These are phyloP conservation scores for Colletotrichum tanaceti DNA, from an alignment of 2,329 filamentous ascomycete genomes.

Conservation along the genomic window DNA sequence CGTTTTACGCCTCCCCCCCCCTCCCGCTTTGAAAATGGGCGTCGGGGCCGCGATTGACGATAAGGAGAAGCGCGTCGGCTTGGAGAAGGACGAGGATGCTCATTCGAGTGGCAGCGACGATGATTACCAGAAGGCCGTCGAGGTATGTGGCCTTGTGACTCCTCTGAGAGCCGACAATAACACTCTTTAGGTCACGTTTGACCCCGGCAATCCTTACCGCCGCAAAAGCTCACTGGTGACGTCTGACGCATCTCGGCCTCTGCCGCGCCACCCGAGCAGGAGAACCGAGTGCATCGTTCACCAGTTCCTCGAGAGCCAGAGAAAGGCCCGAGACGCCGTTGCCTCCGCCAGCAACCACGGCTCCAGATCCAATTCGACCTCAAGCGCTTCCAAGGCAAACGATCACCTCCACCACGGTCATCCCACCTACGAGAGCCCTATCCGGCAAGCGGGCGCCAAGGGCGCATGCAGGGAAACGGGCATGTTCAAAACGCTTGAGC, in stretches of 20 bases:
- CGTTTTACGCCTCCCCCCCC: background rate
- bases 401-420: constrained; percentile 46
- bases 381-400: constrained; percentile 33
- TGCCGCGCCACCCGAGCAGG: constrained; percentile 49
- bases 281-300: constrained; percentile 74
- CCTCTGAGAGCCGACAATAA: background rate
- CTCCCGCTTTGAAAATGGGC: constrained; percentile 10
- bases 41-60: constrained; percentile 28
- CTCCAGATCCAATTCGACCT: constrained; percentile 37
- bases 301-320: constrained; percentile 70
- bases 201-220: constrained; percentile 69
- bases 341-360: constrained; percentile 44
- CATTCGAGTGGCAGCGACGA: constrained; percentile 63
- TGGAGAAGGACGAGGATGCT: constrained; percentile 51
- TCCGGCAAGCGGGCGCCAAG: constrained; percentile 31
- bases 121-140: constrained; percentile 60
- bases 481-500: constrained; percentile 49
- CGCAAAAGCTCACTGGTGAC: constrained; percentile 74
- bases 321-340: constrained; percentile 47
- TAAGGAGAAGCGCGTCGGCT: constrained; percentile 45
- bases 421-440: constrained; percentile 43
- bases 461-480: constrained; percentile 46
- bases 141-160: constrained; percentile 53
- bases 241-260: constrained; percentile 56
- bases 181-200: constrained; percentile 67